These are phyloP conservation scores for Tylopilus sp. DNA, from an alignment of 1,284 basidiomycete species.

Conservation along the genomic window DNA sequence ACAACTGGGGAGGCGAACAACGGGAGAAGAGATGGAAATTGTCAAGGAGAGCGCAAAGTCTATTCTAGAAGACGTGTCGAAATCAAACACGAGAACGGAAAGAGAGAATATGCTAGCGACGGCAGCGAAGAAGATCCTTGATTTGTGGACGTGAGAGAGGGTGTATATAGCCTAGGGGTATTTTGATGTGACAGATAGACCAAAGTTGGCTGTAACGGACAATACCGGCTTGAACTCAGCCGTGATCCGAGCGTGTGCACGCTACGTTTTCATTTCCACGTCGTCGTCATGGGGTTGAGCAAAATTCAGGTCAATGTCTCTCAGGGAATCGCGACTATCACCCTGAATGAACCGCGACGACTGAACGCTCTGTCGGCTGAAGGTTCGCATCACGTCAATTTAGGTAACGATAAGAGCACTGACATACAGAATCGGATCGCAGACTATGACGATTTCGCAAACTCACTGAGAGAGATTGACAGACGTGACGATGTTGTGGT, in stretches of 20 bases:
- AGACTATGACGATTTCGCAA: constrained; percentile 67
- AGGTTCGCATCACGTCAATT: constrained; percentile 39
- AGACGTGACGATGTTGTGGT: constrained; percentile 59
- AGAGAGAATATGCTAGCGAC: constrained; percentile 49
- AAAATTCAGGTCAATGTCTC: constrained; percentile 50
- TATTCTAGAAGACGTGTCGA: constrained; percentile 51
- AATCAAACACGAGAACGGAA: constrained; percentile 29
- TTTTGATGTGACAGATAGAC: not conserved
- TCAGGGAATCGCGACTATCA: constrained; percentile 65
- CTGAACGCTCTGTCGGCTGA: constrained; percentile 60
- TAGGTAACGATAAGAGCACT: not conserved
- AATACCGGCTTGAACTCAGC: constrained; percentile 14
- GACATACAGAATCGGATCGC: not conserved
- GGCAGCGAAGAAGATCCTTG: constrained; percentile 44
- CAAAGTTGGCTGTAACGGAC: constrained; percentile 9
- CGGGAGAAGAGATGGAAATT: constrained; percentile 46
- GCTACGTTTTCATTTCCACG: not conserved
- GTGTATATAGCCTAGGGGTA: not conserved
- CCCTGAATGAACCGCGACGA: constrained; percentile 57
- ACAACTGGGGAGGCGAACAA: constrained; percentile 55
- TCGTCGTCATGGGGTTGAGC: constrained; percentile 29
- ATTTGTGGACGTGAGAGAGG: constrained; percentile 41
- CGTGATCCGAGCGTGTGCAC: not conserved
- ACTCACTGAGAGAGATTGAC: constrained; percentile 57
- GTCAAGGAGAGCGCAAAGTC: constrained; percentile 52